Evolutionary conservation across 2,329 filamentous ascomycete genomes (phyloP).

Genomic region (Colletotrichum gloeosporioides): DNA sequence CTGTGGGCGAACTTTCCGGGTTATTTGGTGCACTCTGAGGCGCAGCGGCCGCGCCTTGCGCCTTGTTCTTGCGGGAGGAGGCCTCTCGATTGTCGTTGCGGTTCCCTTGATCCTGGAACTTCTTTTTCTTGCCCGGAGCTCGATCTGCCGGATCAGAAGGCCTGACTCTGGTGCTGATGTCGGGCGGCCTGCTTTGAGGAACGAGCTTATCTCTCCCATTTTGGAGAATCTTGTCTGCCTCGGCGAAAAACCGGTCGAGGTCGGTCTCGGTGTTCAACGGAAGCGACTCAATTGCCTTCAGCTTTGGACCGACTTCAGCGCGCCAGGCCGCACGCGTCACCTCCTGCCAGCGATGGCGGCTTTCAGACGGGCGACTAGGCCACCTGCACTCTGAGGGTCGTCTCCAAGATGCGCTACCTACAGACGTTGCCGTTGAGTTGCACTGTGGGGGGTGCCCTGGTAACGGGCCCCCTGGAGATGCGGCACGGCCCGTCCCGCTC

Average conservation of each 20-base stretch:
- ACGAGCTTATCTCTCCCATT: not conserved
- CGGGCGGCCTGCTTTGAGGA: not conserved
- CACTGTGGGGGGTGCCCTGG: too few relatives aligned
- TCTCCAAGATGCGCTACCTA: not conserved
- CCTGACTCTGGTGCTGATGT: too few relatives aligned
- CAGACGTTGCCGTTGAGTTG: too few relatives aligned
- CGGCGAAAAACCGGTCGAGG: not conserved
- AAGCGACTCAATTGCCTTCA: not conserved
- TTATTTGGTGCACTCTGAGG: too few relatives aligned
- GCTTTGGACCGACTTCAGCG: not conserved
- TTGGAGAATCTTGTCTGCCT: not conserved
- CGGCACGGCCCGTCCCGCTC: not conserved
- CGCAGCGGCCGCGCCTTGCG: too few relatives aligned
- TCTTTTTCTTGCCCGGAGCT: too few relatives aligned
- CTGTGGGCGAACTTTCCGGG: too few relatives aligned
- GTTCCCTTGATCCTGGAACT: too few relatives aligned
- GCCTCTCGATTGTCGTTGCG: too few relatives aligned
- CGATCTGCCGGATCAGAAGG: too few relatives aligned
- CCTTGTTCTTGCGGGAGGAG: too few relatives aligned
- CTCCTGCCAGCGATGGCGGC: not conserved
- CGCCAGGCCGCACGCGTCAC: not conserved
- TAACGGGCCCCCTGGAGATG: too few relatives aligned
- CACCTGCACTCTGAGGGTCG: not conserved
- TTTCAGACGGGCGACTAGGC: fast-evolving
- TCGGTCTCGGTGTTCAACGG: not conserved